Percentiles rank a stretch among this genome's conserved stretches.
Evolutionary conservation across 352 stramenopile species (phyloP).

Genomic region (Globisporangium heterothallicum): DNA sequence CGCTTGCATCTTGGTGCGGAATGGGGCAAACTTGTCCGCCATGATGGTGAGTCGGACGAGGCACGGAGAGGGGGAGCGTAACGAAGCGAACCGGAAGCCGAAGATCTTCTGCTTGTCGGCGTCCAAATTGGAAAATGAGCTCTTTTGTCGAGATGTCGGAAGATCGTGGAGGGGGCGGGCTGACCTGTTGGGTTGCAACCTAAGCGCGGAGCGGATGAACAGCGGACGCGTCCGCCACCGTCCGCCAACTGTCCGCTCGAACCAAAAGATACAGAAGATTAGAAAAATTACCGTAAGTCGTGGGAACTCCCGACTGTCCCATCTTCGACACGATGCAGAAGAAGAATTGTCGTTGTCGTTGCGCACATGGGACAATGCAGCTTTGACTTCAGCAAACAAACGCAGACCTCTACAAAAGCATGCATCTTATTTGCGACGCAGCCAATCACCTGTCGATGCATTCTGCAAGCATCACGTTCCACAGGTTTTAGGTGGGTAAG

Average conservation of each 20-base stretch:
- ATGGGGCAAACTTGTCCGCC: constrained; percentile 57
- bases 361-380: background rate
- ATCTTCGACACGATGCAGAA: background rate
- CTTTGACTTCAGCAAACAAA: background rate
- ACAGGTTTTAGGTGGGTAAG: background rate
- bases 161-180: background rate
- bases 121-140: constrained; percentile 16
- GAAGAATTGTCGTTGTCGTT: background rate
- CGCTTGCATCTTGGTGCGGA: constrained; percentile 95
- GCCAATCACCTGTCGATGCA: no score
- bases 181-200: constrained; percentile 2
- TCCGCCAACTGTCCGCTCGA: background rate
- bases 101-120: constrained; percentile 9
- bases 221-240: background rate
- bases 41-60: constrained; percentile 20
- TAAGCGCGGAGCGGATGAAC: constrained; percentile 2
- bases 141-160: background rate
- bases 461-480: no score
- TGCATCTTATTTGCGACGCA: background rate
- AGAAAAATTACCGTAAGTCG: background rate
- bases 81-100: constrained; percentile 9
- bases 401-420: background rate
- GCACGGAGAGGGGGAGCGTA: constrained; percentile 3
- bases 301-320: background rate
- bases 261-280: background rate